Evolutionary conservation across 2,329 filamentous ascomycete genomes (phyloP).

Genomic region (Delphinella strobiligena): DNA sequence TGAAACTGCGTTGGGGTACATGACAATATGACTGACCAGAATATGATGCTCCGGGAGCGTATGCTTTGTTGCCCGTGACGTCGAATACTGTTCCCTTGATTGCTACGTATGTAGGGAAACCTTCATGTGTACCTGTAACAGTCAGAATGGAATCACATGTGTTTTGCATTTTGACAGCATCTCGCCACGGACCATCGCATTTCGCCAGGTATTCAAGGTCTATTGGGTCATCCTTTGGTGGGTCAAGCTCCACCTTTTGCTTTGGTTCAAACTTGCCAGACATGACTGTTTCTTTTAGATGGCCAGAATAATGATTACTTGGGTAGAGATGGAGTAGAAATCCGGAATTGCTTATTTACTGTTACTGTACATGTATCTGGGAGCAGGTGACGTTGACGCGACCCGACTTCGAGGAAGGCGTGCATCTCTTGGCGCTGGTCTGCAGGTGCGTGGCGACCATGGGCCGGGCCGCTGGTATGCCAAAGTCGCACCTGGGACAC

Average conservation of each 20-base stretch:
- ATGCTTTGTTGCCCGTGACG: constrained; percentile 79
- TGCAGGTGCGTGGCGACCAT: background rate
- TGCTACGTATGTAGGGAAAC: constrained; percentile 46
- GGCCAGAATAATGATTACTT: background rate
- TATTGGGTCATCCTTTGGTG: constrained; percentile 82
- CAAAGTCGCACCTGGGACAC: too few relatives aligned
- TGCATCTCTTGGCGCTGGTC: background rate
- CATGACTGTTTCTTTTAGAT: too few relatives aligned
- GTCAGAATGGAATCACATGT: background rate
- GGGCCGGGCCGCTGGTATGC: too few relatives aligned
- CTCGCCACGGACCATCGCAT: constrained; percentile 55
- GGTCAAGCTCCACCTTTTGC: constrained; percentile 58
- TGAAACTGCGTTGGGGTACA: too few relatives aligned
- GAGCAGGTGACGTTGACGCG: background rate
- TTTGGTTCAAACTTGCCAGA: constrained; percentile 57
- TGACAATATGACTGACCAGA: constrained; percentile 51
- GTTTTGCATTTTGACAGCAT: background rate
- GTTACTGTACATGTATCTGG: background rate
- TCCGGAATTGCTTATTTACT: background rate
- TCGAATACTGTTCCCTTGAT: constrained; percentile 86
- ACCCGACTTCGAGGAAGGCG: background rate
- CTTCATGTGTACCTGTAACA: constrained; percentile 48
- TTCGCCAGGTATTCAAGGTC: constrained; percentile 65
- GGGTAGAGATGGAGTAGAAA: background rate
- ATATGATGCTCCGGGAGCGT: constrained; percentile 72